phyloP scores from a whole-genome alignment of 2,329 filamentous ascomycete species.

The Rugonectria rugulosa region DNA sequence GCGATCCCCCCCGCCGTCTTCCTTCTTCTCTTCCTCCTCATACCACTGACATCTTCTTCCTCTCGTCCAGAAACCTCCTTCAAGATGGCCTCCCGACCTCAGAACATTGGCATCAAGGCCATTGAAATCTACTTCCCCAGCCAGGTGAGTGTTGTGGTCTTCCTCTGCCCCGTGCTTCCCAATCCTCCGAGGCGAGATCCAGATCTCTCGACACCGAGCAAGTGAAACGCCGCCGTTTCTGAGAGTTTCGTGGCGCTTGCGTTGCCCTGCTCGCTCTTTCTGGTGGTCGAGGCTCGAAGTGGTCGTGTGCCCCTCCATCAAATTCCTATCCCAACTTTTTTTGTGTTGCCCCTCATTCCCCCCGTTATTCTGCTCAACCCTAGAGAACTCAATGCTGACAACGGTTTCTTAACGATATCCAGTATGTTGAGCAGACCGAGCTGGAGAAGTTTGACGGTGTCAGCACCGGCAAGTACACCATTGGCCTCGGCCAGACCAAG shows the following conservation, averaged over 20 bases:
- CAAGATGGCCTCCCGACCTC: conserved; percentile 76
- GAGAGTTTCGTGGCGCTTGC: conserved; percentile 23
- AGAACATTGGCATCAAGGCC: conserved; percentile 93
- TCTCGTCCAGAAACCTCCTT: conserved; percentile 19
- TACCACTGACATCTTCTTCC: background rate
- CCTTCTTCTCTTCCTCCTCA: conserved; percentile 19
- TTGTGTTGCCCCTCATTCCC: conserved; percentile 32
- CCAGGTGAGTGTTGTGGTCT: conserved; percentile 68
- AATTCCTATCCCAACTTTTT: conserved; percentile 23
- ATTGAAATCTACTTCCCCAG: conserved; percentile 89
- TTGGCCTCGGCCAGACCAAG: conserved; percentile 88
- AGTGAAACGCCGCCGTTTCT: background rate
- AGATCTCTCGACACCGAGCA: background rate
- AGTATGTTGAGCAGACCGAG: conserved; percentile 87
- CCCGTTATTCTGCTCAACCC: conserved; percentile 19
- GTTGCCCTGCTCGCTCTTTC: conserved; percentile 26
- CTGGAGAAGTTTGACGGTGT: conserved; percentile 89
- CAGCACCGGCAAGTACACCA: conserved; percentile 84
- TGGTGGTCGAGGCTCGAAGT: conserved; percentile 24
- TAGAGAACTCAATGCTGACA: conserved; percentile 38
- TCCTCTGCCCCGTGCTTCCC: conserved; percentile 21
- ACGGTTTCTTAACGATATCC: conserved; percentile 27
- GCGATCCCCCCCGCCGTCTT: conserved; percentile 17
- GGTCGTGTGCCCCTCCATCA: conserved; percentile 38
- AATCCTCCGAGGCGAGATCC: conserved; percentile 15